Evolutionary conservation across 805 yeast genomes (phyloP).

Genomic region (Candida qinlingensis): DNA sequence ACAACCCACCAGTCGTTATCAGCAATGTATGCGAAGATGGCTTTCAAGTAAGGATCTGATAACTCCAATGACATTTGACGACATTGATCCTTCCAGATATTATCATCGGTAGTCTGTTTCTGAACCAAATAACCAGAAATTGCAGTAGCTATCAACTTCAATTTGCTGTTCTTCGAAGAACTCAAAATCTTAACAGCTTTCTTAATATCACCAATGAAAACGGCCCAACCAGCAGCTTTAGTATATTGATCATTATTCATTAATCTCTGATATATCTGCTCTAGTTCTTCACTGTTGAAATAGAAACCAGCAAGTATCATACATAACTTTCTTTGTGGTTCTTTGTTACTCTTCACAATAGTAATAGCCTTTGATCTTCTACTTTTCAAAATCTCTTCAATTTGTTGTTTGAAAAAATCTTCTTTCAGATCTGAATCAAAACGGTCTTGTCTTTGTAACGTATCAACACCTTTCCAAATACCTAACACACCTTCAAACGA

Average conservation of each 20-base stretch:
- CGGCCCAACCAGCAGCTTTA: conserved; percentile 98
- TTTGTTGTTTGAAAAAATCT: conserved; percentile 17
- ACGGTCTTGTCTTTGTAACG: conserved; percentile 44
- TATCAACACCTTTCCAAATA: conserved; percentile 76
- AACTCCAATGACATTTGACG: conserved; percentile 82
- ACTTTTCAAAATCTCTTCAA: conserved; percentile 29
- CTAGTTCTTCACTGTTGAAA: conserved; percentile 68
- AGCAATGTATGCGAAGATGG: conserved; percentile 88
- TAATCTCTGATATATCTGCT: conserved; percentile 55
- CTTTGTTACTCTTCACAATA: conserved; percentile 41
- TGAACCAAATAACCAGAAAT: conserved; percentile 84
- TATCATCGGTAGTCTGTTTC: conserved; percentile 37
- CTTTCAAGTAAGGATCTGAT: conserved; percentile 84
- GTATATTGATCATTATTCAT: conserved; percentile 59
- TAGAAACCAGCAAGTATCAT: conserved; percentile 90
- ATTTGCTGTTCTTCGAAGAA: conserved; percentile 62
- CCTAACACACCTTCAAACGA: conserved; percentile 88
- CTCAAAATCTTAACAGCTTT: conserved; percentile 77
- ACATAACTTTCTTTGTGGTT: conserved; percentile 70
- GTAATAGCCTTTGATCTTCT: conserved; percentile 26
- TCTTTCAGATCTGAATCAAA: conserved; percentile 23
- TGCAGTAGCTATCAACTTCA: conserved; percentile 84
- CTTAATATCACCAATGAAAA: conserved; percentile 82
- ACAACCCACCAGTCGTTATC: conserved; percentile 97
- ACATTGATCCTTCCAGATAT: conserved; percentile 90